These are phyloP conservation scores for Fagus crenata DNA, from an alignment of 306 rosid genomes.

Conservation along the genomic window DNA sequence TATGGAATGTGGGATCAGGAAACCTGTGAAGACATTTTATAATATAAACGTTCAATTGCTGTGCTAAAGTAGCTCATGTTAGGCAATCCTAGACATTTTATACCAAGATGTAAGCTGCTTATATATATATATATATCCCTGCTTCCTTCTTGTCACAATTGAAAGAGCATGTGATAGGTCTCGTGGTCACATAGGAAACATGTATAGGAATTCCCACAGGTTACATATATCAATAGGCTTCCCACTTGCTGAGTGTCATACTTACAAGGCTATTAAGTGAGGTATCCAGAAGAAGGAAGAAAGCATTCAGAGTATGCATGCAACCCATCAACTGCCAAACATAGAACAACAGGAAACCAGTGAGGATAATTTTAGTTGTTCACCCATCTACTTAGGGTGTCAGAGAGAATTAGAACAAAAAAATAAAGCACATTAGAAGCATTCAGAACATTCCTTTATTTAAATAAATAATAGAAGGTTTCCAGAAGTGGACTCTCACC, in stretches of 20 bases:
- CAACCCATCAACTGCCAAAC: slow-evolving; percentile 67
- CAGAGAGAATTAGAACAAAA: not conserved
- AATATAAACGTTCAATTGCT: not conserved
- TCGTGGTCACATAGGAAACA: too few species aligned
- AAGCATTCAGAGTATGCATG: slow-evolving; percentile 68
- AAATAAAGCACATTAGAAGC: not conserved
- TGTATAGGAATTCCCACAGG: too few species aligned
- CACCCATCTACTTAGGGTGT: not conserved
- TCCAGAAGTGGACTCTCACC: slow-evolving; percentile 41
- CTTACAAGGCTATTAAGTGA: slow-evolving; percentile 75
- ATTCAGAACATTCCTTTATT: not conserved
- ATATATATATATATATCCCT: not conserved
- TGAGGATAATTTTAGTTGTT: not conserved
- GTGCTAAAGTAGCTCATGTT: not conserved
- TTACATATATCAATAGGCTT: not conserved
- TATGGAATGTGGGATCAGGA: slow-evolving; percentile 1
- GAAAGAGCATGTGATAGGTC: too few species aligned
- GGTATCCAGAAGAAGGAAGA: slow-evolving; percentile 70
- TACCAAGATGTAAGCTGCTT: not conserved
- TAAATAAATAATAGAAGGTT: not conserved
- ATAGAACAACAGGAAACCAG: slow-evolving; percentile 6
- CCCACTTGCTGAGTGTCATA: not conserved
- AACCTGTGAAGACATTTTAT: slow-evolving; percentile 7
- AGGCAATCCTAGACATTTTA: not conserved
- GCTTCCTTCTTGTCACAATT: not conserved